Evolutionary conservation across 2,329 filamentous ascomycete genomes (phyloP), one percentile per base, ranked within the genome.

Genomic region (Dothiorella sarmentorum): DNA sequence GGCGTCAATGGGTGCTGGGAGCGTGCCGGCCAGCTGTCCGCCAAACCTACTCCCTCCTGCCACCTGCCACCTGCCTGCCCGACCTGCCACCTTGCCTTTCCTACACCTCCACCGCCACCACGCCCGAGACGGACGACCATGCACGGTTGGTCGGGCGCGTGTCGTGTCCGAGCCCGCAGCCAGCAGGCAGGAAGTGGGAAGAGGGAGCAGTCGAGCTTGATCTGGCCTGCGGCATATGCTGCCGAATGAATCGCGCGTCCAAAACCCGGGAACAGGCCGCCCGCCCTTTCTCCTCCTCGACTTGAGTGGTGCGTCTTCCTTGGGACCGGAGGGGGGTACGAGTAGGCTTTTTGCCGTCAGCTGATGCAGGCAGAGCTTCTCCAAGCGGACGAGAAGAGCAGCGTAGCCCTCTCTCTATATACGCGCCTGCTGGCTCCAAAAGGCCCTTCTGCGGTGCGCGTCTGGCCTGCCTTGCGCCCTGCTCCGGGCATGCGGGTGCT

Each of bases 401-500:
- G 63, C 64, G 53, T 59, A 60, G 44, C 61, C 59, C 63, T 62
- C 68, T 71, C 70, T 68, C 69, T 68, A 61, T 60, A 62, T 61
- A 56, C 58, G 24, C n/a, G n/a, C n/a, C 26, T 26, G 18, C 27
- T 53, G 17, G 43, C 53, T 49, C 22, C 35, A 64, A 68, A 71
- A 71, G 70, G 69, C 66, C 69, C 69, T 69, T 71, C 65, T 71
- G 60, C 68, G 66, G 68, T 51, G 49, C 49, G 49, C 49, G 24
- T 53, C 49, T 53, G 33, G 35, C 31, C 49, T 53, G 49, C 49
- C 49, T 53, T 40, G 49, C 55, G 55, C 55, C 55, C 55, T 45
- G 42, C 42, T 47, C 55, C 40, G 55, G 40, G 29, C 55, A 42
- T 40, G 55, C 55, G 55, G 42, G 55, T 53, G 49, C 49, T 53